These are phyloP conservation scores for Lipomyces yamadae DNA, from an alignment of 805 yeast genomes.

Conservation along the genomic window DNA sequence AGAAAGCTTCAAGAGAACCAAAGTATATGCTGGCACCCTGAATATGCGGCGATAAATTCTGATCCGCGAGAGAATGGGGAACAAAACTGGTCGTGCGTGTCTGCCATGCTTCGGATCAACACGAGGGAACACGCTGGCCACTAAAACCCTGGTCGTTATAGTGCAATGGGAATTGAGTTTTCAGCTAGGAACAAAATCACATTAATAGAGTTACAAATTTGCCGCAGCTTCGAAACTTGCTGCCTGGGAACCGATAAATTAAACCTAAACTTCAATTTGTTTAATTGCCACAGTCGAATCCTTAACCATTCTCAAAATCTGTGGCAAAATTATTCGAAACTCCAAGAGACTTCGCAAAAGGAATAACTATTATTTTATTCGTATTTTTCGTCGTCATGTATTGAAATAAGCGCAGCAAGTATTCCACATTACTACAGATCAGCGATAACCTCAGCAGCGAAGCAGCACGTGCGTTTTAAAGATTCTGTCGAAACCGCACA, in stretches of 20 bases:
- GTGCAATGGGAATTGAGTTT: not conserved
- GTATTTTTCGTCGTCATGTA: not conserved
- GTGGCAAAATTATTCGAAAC: too few species aligned
- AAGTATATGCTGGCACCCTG: not conserved
- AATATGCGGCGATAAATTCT: not conserved
- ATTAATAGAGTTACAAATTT: not conserved
- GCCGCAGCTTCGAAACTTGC: not conserved
- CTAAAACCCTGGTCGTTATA: not conserved
- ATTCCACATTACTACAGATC: not conserved
- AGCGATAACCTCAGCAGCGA: not conserved
- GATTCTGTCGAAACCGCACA: too few species aligned
- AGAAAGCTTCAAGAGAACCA: not conserved
- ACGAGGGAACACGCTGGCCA: not conserved
- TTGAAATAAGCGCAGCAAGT: not conserved
- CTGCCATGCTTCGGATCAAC: not conserved
- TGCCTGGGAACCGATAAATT: not conserved
- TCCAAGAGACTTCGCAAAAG: too few species aligned
- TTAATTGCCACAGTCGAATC: too few species aligned
- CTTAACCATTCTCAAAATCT: too few species aligned
- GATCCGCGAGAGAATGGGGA: not conserved
- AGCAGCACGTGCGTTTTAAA: not conserved
- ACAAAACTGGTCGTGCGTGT: not conserved
- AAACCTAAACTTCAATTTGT: not conserved
- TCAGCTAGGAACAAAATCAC: not conserved
- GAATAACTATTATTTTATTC: too few species aligned